Conservation (phyloP, 169 alveolate species). For the Besnoitia besnoiti region DNA sequence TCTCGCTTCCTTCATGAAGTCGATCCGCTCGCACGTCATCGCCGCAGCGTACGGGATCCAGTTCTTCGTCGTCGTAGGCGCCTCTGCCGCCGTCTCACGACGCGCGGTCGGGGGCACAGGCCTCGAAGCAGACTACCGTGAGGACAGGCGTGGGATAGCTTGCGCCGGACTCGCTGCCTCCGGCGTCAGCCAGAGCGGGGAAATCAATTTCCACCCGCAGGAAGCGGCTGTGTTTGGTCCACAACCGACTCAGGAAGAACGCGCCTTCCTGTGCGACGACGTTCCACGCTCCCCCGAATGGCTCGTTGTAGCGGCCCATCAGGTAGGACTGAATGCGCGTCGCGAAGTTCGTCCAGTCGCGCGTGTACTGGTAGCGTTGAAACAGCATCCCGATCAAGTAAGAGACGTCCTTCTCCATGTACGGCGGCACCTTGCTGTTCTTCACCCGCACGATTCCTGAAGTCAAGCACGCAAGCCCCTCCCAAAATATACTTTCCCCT, state of each 20-base stretch:
- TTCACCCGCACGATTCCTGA: slow-evolving; percentile 43
- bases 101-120: neutral
- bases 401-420: slow-evolving; percentile 41
- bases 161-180: neutral
- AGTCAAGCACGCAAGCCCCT: neutral
- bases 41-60: no score
- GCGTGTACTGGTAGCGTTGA: slow-evolving; percentile 15
- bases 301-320: slow-evolving; percentile 35
- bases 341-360: slow-evolving; percentile 45
- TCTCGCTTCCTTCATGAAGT: no score
- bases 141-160: neutral
- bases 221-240: slow-evolving; percentile 44
- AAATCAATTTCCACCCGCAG: slow-evolving; percentile 36
- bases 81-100: slow-evolving; percentile 72
- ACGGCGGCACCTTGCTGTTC: slow-evolving; percentile 44
- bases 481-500: no score
- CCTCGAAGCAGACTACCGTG: slow-evolving; percentile 48
- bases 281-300: slow-evolving; percentile 49
- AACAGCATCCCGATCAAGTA: slow-evolving; percentile 28
- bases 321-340: slow-evolving; percentile 42
- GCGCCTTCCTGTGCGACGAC: slow-evolving; percentile 46
- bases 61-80: slow-evolving; percentile 85
- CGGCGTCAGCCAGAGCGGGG: neutral
- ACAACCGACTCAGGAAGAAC: slow-evolving; percentile 34
- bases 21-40: no score